Conservation (phyloP, 163 green algal species). For the Scenedesmus sp. region DNA sequence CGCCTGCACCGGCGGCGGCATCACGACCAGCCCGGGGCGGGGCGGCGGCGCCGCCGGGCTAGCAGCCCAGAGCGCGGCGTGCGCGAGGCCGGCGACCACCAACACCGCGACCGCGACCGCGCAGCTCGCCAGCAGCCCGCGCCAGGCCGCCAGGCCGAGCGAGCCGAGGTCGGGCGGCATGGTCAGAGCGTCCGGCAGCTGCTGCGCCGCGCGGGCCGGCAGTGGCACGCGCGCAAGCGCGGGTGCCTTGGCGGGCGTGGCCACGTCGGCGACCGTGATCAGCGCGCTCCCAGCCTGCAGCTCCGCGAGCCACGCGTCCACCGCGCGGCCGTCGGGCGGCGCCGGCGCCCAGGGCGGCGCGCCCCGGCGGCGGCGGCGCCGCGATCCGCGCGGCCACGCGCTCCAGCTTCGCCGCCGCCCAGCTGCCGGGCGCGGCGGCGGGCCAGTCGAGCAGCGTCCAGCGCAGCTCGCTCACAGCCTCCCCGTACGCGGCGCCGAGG, state of each 20-base stretch:
- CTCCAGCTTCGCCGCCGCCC: neutral
- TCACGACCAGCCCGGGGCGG: too few species aligned
- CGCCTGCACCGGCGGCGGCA: slow-evolving; percentile 3
- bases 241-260: neutral
- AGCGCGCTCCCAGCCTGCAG: slow-evolving; percentile 19
- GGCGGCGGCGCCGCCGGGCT: too few species aligned
- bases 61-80: too few species aligned
- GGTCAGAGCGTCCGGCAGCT: neutral
- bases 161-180: neutral
- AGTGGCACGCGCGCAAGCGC: slow-evolving; percentile 5
- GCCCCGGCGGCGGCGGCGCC: neutral
- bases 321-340: neutral
- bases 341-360: neutral
- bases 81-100: neutral
- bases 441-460: slow-evolving; percentile 4
- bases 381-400: neutral
- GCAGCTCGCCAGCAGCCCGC: slow-evolving; percentile 1
- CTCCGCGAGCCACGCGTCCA: slow-evolving; percentile 18
- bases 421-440: neutral
- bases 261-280: neutral
- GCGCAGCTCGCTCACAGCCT: neutral
- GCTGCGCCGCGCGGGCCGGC: neutral
- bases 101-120: neutral
- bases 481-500: neutral
- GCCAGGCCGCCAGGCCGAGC: neutral